Conservation (phyloP, 129 eudicot species). For the Dittrichia graveolens region DNA sequence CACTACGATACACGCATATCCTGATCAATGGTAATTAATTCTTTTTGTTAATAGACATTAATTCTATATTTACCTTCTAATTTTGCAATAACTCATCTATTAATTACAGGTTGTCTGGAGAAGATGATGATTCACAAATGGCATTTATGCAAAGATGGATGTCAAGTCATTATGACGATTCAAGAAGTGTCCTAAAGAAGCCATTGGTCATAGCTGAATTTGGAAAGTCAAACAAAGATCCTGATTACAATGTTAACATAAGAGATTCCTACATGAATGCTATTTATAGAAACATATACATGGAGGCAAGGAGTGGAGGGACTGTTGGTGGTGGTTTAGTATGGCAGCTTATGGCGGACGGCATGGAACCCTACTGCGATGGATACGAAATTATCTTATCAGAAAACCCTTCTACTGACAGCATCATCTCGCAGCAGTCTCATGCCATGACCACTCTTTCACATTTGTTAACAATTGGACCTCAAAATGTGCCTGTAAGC, state of each 20-base stretch:
- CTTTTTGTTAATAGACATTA: neutral
- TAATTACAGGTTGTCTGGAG: slow-evolving; percentile 51
- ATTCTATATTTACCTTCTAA: neutral
- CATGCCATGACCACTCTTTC: slow-evolving; percentile 50
- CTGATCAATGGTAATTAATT: slow-evolving; percentile 53
- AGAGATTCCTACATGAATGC: slow-evolving; percentile 49
- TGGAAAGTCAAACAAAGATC: slow-evolving; percentile 67
- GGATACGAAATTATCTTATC: slow-evolving; percentile 61
- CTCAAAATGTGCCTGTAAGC: slow-evolving; percentile 12
- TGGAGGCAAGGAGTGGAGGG: slow-evolving; percentile 58
- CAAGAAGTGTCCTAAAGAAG: slow-evolving; percentile 52
- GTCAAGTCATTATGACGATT: slow-evolving; percentile 54
- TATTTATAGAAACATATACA: slow-evolving; percentile 48
- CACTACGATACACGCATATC: slow-evolving; percentile 72
- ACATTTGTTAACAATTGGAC: slow-evolving; percentile 20
- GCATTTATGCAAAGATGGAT: slow-evolving; percentile 71
- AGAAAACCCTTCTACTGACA: slow-evolving; percentile 44
- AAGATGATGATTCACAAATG: slow-evolving; percentile 53
- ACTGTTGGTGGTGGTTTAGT: slow-evolving; percentile 64
- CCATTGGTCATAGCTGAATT: slow-evolving; percentile 60
- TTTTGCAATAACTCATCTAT: neutral
- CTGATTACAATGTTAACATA: slow-evolving; percentile 37
- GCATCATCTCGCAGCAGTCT: slow-evolving; percentile 56
- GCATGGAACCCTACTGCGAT: slow-evolving; percentile 57
- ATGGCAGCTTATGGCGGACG: slow-evolving; percentile 70